Evolutionary conservation across 2,329 filamentous ascomycete genomes (phyloP).

Genomic region (Graphium sp.): DNA sequence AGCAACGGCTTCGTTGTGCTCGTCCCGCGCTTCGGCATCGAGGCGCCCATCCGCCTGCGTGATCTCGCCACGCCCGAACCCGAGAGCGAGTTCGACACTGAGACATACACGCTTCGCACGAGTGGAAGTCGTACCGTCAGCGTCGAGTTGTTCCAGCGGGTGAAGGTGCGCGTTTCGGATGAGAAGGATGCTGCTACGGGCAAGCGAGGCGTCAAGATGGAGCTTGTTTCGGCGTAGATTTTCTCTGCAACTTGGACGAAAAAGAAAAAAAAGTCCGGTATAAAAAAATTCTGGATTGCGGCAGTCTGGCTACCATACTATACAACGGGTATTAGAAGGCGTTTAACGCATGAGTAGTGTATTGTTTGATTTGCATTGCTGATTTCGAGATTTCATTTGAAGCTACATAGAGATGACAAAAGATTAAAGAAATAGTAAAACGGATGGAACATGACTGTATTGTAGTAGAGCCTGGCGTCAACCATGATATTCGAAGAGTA

Average conservation of each 20-base stretch:
- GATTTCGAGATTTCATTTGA: too few relatives aligned
- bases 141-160: conserved; percentile 83
- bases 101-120: conserved; percentile 61
- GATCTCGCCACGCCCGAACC: conserved; percentile 69
- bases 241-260: conserved; percentile 3
- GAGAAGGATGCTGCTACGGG: conserved; percentile 91
- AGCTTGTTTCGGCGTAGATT: conserved; percentile 28
- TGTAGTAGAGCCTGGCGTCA: too few relatives aligned
- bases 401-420: too few relatives aligned
- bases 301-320: too few relatives aligned
- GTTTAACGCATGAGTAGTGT: too few relatives aligned
- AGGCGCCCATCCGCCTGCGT: conserved; percentile 72
- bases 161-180: conserved; percentile 76
- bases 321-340: too few relatives aligned
- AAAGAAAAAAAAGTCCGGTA: conserved; percentile 1
- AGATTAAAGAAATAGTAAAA: too few relatives aligned
- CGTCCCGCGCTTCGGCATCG: conserved; percentile 88
- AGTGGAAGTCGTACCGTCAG: conserved; percentile 35
- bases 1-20: conserved; percentile 96
- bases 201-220: conserved; percentile 78
- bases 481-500: too few relatives aligned
- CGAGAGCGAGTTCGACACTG: conserved; percentile 68
- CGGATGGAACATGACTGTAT: too few relatives aligned
- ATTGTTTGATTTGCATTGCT: too few relatives aligned
- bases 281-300: too few relatives aligned